A percentile compares a stretch with the other conserved stretches of the same genome.
phyloP scores from a whole-genome alignment of 2,329 filamentous ascomycete species.

The Microascus cirrosus region DNA sequence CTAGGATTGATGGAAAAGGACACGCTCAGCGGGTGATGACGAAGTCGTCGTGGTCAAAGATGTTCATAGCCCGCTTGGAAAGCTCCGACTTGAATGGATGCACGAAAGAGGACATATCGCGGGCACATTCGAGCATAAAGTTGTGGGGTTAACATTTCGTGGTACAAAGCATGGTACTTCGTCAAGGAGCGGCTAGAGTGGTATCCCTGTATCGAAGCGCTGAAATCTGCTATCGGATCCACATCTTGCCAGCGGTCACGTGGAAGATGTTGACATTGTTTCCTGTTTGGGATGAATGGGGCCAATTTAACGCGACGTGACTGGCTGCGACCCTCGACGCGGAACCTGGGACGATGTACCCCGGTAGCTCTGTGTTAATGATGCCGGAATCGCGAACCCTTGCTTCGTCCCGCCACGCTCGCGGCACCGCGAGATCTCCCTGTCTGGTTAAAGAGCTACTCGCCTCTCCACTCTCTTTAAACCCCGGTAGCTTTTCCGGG shows the following conservation, averaged over 20 bases:
- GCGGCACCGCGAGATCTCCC: background rate
- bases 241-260: background rate
- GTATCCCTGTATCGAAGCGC: background rate
- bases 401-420: background rate
- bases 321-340: conserved; percentile 1
- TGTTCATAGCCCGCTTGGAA: background rate
- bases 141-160: background rate
- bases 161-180: background rate
- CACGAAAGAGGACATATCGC: background rate
- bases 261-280: conserved; percentile 18
- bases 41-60: background rate
- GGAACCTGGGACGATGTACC: background rate
- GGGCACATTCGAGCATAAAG: background rate
- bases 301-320: conserved; percentile 7
- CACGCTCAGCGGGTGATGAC: background rate
- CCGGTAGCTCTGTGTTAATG: background rate
- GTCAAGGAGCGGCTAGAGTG: background rate
- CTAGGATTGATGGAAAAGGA: background rate
- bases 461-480: background rate
- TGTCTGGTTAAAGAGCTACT: background rate
- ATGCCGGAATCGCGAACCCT: background rate
- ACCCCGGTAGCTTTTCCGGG: background rate
- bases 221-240: background rate
- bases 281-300: conserved; percentile 17
- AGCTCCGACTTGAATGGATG: background rate